Base-by-base conservation (phyloP, 1,139 yeast genomes). In the Nakaseomyces nivariensis region DNA sequence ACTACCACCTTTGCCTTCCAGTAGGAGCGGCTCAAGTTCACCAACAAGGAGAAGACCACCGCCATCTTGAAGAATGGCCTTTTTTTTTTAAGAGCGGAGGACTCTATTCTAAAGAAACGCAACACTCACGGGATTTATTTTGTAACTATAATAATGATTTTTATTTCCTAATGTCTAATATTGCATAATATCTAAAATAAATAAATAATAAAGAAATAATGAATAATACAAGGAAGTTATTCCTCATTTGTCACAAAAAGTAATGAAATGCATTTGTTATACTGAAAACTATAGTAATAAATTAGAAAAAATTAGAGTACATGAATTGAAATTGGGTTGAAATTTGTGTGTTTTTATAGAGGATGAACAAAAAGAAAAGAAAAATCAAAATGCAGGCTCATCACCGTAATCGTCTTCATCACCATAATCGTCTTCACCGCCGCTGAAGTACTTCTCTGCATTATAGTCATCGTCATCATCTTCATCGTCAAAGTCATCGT, bases 391-490 rank as follows among this genome's bases (percentile, higher is more conserved):
- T 2, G 88, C 90, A 25, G 90, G 90, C 56, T 77, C 84, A 47
- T 76, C 80, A 48, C 75, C 78, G 49, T 71, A 74, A 45, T 72
- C 81, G 50, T 76, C 82, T 27, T 73, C 81, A 46, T 69, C 76
- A 10, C 73, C 77, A 49, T 68, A 77, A 24, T 77, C 78, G 49
- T 72, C 76, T 49, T 74, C 78, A 53, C 81, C 81, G 58, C 78
- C 83, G 51, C 79, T 82, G 59, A 79, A 79, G 59, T 80, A 79
- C 57, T 78, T 79, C 62, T 86, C 95, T 45, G 88, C 95, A 54
- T 83, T 88, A 53, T 81, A 89, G 56, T 79, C 86, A 59, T 82
- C 88, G 51, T 78, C 86, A 37, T 76, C 82, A 54, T 83, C 92
- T 50, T 85, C 92, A 52, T 85, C 94, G 38, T 56, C 60, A 40